Percentiles rank a stretch among this genome's conserved stretches.
Conservation (phyloP, 2,329 filamentous ascomycete species). For the Epichloe amarillans region DNA sequence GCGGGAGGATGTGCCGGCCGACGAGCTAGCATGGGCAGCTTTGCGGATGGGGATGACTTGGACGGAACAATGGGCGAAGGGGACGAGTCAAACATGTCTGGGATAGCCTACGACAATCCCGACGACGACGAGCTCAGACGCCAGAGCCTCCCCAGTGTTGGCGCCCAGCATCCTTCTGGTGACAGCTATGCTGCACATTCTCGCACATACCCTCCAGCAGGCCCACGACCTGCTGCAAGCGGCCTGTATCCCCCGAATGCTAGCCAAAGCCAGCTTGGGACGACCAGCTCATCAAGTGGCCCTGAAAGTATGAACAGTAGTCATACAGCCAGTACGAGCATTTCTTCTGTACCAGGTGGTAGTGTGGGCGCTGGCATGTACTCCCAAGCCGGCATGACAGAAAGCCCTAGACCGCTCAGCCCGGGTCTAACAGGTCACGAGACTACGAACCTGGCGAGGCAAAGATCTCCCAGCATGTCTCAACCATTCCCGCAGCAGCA, state of each 20-base stretch:
- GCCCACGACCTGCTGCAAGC: constrained; percentile 33
- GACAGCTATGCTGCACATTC: constrained; percentile 46
- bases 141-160: constrained; percentile 62
- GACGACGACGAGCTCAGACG: constrained; percentile 52
- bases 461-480: constrained; percentile 52
- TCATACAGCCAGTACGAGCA: constrained; percentile 36
- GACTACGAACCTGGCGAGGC: constrained; percentile 34
- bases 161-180: constrained; percentile 53
- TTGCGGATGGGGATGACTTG: constrained; percentile 65
- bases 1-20: constrained; percentile 90
- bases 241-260: constrained; percentile 53
- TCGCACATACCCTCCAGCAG: constrained; percentile 68
- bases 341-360: constrained; percentile 33
- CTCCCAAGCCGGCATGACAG: constrained; percentile 60
- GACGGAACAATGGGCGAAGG: constrained; percentile 34
- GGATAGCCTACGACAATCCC: constrained; percentile 40
- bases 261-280: constrained; percentile 37
- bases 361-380: constrained; percentile 47
- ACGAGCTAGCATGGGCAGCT: constrained; percentile 72
- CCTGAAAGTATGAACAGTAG: constrained; percentile 27
- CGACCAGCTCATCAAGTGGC: constrained; percentile 38
- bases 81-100: constrained; percentile 45
- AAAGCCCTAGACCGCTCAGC: constrained; percentile 76
- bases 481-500: constrained; percentile 54
- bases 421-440: constrained; percentile 46